Percentiles rank a stretch among this genome's conserved stretches.
Evolutionary conservation across 805 yeast genomes (phyloP).

Genomic region (Metschnikowia arizonensis): DNA sequence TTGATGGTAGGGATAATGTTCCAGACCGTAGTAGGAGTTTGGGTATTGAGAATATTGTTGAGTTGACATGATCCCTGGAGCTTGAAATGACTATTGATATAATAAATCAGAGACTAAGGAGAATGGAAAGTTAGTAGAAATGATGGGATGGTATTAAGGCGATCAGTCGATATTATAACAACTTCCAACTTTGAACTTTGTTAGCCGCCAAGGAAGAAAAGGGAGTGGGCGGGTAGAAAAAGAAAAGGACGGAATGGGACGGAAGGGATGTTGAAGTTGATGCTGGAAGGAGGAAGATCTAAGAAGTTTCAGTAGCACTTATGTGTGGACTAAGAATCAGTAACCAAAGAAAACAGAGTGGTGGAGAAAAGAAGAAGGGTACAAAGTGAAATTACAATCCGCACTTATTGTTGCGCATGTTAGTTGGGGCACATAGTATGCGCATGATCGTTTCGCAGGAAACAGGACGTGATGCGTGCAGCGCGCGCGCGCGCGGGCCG

Average conservation of each 20-base stretch:
- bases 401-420: slow-evolving; percentile 14
- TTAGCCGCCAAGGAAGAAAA: neutral
- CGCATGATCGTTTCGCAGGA: slow-evolving; percentile 15
- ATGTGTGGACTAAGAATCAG: neutral
- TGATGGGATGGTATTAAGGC: too few species aligned
- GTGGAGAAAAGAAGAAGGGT: slow-evolving; percentile 4
- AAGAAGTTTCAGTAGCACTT: neutral
- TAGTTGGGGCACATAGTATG: slow-evolving; percentile 16
- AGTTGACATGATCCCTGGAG: too few species aligned
- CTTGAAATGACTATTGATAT: too few species aligned
- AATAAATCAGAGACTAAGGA: too few species aligned
- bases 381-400: slow-evolving; percentile 10
- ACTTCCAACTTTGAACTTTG: neutral
- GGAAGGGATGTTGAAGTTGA: too few species aligned
- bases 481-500: slow-evolving; percentile 4
- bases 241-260: too few species aligned
- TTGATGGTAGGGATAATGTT: slow-evolving; percentile 20
- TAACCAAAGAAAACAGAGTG: neutral
- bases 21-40: slow-evolving; percentile 21
- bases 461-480: slow-evolving; percentile 8
- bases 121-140: neutral
- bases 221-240: too few species aligned
- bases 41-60: slow-evolving; percentile 21
- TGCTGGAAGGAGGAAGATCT: neutral
- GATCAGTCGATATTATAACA: too few species aligned